These are phyloP conservation scores for Colletotrichum sidae DNA, from an alignment of 2,329 filamentous ascomycete species.

Conservation along the genomic window DNA sequence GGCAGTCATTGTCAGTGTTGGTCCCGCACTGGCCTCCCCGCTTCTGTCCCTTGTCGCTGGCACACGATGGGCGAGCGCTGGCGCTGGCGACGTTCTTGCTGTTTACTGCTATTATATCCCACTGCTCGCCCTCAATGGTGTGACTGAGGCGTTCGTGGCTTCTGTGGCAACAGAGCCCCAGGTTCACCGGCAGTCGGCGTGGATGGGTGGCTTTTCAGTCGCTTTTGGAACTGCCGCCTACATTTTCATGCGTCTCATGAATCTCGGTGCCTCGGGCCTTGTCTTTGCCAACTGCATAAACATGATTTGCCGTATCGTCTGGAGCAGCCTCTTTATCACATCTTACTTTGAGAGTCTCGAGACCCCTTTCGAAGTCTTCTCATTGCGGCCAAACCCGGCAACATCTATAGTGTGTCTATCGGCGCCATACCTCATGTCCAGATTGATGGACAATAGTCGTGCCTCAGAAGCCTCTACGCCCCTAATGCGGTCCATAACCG, in stretches of 20 bases:
- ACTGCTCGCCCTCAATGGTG: slow-evolving; percentile 89
- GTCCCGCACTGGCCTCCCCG: slow-evolving; percentile 79
- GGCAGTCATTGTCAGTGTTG: slow-evolving; percentile 74
- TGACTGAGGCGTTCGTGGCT: slow-evolving; percentile 92
- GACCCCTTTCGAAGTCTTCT: slow-evolving; percentile 52
- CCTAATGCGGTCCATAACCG: slow-evolving; percentile 57
- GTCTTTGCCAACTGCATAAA: slow-evolving; percentile 91
- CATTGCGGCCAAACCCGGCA: slow-evolving; percentile 56
- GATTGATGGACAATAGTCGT: slow-evolving; percentile 27
- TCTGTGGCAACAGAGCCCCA: slow-evolving; percentile 83
- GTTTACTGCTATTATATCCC: slow-evolving; percentile 94
- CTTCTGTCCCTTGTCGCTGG: slow-evolving; percentile 83
- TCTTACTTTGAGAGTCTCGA: slow-evolving; percentile 67
- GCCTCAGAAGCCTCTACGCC: slow-evolving; percentile 21
- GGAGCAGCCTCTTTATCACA: slow-evolving; percentile 80
- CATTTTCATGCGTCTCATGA: slow-evolving; percentile 75
- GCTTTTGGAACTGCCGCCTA: slow-evolving; percentile 82
- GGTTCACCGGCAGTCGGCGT: slow-evolving; percentile 80
- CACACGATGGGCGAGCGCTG: slow-evolving; percentile 77
- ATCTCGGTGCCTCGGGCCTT: slow-evolving; percentile 81
- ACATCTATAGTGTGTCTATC: slow-evolving; percentile 58
- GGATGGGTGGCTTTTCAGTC: slow-evolving; percentile 86
- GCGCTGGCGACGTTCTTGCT: slow-evolving; percentile 79
- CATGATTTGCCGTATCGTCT: slow-evolving; percentile 86
- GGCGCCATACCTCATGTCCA: slow-evolving; percentile 55